A percentile compares a stretch with the other conserved stretches of the same genome.
phyloP scores from a whole-genome alignment of 257 asterid genomes.

The Nicotiana noctiflora region DNA sequence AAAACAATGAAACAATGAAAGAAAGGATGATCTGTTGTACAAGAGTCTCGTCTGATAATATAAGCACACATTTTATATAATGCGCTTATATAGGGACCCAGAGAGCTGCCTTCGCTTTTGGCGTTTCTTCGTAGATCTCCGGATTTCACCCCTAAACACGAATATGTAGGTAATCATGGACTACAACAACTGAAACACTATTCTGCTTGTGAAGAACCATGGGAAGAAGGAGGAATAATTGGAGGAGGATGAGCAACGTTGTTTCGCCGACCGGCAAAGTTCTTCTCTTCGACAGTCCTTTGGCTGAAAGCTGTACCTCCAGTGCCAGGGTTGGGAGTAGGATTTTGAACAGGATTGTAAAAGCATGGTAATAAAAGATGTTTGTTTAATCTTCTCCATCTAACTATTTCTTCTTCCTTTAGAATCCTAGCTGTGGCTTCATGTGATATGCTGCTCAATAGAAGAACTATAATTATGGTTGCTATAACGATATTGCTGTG shows the following conservation, averaged over 20 bases:
- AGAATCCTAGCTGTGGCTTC: slow-evolving; percentile 7
- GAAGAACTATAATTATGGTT: not conserved
- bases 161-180: not conserved
- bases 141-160: no score
- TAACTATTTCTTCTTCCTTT: not conserved
- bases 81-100: not conserved
- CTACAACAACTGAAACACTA: not conserved
- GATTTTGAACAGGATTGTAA: not conserved
- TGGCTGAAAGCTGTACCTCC: slow-evolving; percentile 21
- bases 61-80: not conserved
- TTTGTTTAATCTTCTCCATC: not conserved
- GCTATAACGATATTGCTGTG: not conserved
- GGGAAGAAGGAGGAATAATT: not conserved
- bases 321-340: slow-evolving; percentile 19
- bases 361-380: slow-evolving; percentile 12
- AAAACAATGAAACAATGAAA: not conserved
- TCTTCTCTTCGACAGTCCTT: slow-evolving; percentile 26
- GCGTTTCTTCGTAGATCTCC: no score
- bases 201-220: no score
- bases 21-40: not conserved
- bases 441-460: slow-evolving; percentile 5
- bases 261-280: slow-evolving; percentile 28
- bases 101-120: no score
- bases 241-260: slow-evolving; percentile 16
- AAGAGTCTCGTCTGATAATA: not conserved